Conservation (phyloP, 2,329 filamentous ascomycete species). For the Eutypa lata region DNA sequence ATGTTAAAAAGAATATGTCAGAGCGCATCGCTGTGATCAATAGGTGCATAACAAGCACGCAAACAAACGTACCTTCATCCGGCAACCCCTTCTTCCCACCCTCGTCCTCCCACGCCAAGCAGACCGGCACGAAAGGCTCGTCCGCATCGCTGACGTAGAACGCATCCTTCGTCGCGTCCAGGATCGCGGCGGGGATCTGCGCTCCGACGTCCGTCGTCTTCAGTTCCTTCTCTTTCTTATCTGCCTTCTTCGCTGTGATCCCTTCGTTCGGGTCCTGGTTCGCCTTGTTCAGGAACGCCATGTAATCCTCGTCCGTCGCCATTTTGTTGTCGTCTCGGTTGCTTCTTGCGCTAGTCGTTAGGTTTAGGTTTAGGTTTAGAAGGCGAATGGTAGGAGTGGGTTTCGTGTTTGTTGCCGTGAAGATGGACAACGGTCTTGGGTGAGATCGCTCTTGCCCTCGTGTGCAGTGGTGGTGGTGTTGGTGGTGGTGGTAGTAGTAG, state of each 20-base stretch:
- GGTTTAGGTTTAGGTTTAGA: background rate
- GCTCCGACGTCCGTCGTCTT: conserved; percentile 52
- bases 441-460: no score
- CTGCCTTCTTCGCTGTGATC: conserved; percentile 29
- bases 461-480: no score
- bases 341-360: background rate
- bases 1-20: conserved; percentile 2
- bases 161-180: conserved; percentile 47
- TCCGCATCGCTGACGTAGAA: conserved; percentile 81
- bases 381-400: no score
- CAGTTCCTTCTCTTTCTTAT: conserved; percentile 37
- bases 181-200: conserved; percentile 58
- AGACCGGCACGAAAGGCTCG: conserved; percentile 79
- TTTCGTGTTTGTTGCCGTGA: no score
- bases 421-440: no score
- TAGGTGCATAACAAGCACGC: conserved; percentile 2
- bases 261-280: conserved; percentile 73
- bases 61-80: conserved; percentile 52
- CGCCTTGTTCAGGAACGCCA: conserved; percentile 81
- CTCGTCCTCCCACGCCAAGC: conserved; percentile 56
- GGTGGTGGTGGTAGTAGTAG: no score
- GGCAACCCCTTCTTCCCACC: conserved; percentile 51
- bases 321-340: conserved; percentile 38
- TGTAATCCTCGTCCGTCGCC: conserved; percentile 79
- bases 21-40: no score